Conservation (phyloP, 2,329 filamentous ascomycete species). For the Neofusicoccum sp. region DNA sequence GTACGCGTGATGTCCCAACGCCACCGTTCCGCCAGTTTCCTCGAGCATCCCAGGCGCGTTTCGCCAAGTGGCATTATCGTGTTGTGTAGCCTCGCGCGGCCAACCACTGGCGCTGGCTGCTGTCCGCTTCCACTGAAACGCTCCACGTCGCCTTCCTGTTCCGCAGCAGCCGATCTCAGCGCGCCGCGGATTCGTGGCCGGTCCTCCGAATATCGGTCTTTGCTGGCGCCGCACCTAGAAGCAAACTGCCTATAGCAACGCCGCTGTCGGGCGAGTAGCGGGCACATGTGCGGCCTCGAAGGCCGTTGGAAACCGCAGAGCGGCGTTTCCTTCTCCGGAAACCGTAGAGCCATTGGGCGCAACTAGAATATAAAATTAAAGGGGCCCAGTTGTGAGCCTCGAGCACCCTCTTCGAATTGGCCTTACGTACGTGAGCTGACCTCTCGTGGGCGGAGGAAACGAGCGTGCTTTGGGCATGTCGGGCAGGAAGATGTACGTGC, state of each 20-base stretch:
- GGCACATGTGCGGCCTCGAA: not conserved
- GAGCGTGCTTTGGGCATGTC: not conserved
- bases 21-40: not conserved
- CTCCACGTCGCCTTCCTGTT: not conserved
- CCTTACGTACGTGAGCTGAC: not conserved
- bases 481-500: too few relatives aligned
- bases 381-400: not conserved
- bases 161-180: slow-evolving; percentile 1
- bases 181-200: not conserved
- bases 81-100: not conserved
- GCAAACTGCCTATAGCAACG: not conserved
- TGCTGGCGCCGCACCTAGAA: not conserved
- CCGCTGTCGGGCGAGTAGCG: not conserved
- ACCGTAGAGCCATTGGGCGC: not conserved
- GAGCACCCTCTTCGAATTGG: not conserved
- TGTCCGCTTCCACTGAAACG: slow-evolving; percentile 1
- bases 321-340: not conserved
- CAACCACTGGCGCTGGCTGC: not conserved
- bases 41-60: not conserved
- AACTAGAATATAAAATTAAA: not conserved
- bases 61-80: not conserved
- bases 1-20: not conserved
- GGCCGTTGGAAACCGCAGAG: too few relatives aligned
- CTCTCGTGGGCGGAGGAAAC: not conserved
- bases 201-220: not conserved